phyloP scores from a whole-genome alignment of 768 basidiomycete genomes.

The Coprinopsis marcescibilis region DNA sequence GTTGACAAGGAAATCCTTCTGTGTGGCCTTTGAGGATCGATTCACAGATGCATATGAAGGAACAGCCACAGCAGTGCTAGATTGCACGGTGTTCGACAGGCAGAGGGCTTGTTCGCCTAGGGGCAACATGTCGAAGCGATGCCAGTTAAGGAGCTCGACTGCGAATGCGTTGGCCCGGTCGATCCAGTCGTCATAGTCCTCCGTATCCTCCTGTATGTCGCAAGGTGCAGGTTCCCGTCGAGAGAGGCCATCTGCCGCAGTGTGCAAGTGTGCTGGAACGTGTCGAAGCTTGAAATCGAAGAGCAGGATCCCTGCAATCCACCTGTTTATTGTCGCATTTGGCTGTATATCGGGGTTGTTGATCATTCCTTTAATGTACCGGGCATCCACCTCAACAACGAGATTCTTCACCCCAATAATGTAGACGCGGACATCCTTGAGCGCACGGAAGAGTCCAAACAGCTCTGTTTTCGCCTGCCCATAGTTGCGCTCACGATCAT shows the following conservation, averaged over 20 bases:
- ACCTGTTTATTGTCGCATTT: constrained; percentile 23
- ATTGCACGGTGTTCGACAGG: no score
- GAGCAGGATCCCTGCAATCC: constrained; percentile 22
- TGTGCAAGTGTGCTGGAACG: constrained; percentile 14
- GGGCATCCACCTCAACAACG: constrained; percentile 24
- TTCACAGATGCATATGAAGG: no score
- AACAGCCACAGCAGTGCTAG: no score
- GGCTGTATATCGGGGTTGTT: constrained; percentile 27
- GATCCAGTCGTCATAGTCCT: constrained; percentile 20
- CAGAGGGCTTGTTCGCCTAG: background rate
- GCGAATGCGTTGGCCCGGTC: constrained; percentile 10
- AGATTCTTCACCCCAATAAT: constrained; percentile 22
- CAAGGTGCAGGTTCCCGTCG: constrained; percentile 7
- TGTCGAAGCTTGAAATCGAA: constrained; percentile 23
- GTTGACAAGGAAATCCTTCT: no score
- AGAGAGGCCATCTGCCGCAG: constrained; percentile 19
- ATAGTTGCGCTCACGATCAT: constrained; percentile 17
- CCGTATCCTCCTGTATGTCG: constrained; percentile 6
- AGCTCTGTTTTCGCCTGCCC: constrained; percentile 32
- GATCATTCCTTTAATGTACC: constrained; percentile 29
- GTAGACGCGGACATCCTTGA: constrained; percentile 16
- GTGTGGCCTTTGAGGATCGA: no score
- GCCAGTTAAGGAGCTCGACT: background rate
- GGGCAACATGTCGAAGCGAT: background rate
- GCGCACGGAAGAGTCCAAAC: constrained; percentile 22